Evolutionary conservation across 345 rosid species (phyloP), one percentile per base, ranked within the genome.

Genomic region (Eucalyptus victrix): DNA sequence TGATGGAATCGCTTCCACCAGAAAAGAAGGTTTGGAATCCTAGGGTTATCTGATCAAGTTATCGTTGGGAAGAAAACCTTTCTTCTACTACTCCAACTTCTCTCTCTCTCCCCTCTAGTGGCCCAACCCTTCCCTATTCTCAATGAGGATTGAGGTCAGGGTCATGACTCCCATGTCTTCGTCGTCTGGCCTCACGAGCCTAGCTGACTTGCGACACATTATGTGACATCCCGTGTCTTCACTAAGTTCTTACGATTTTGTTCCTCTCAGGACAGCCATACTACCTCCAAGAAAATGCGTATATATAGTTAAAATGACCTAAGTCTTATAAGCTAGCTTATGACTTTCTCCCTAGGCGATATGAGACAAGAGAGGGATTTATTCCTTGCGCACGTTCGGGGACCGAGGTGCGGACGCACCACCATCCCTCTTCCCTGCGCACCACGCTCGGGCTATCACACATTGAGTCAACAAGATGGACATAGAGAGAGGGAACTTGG

Each of bases 251-350:
- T 0, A 45, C 12, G 49, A 0, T 45, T 45, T 45, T 45, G 0
- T 45, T 45, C 0, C 12, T 45, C 4, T 45, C 0, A 0, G 12
- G 12, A 0, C 12, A 45, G 12, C 4, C 0, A 45, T 45, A 45
- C 49, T 45, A 0, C 0, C 47, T 3, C 12, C 49, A 45, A 45
- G 4, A 9, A 45, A 45, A 45, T 4, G 12, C 0, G 11, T 45
- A 45, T 45, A 0, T 45, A 45, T 0, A 45, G 0, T 47, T 47
- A 47, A 0, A 11, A 47, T 0, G 49, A 47, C 0, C 4, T 0
- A 47, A 47, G 0, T 47, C 12, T 47, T 47, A 47, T 47, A 47
- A 47, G 12, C 1, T 47, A 47, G 12, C 4, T 0, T 3, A 47
- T 47, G 1, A 47, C 49, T 47, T 47, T 3, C 49, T 47, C 0